phyloP scores from a whole-genome alignment of 2,329 filamentous ascomycete genomes.

The Aspergillus texensis region DNA sequence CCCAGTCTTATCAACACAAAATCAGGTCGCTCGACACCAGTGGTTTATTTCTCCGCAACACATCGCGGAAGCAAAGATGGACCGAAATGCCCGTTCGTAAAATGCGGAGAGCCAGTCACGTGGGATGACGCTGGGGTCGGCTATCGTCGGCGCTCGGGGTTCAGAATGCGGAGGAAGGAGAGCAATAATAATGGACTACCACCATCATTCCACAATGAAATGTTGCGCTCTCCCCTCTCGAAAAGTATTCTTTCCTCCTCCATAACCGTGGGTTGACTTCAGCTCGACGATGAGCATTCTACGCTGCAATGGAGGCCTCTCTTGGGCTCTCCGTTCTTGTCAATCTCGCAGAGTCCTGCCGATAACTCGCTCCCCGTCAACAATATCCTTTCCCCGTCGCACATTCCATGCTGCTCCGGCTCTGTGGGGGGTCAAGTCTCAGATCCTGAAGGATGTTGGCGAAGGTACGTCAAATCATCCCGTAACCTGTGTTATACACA shows the following conservation, averaged over 20 bases:
- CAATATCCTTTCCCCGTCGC: conserved; percentile 29
- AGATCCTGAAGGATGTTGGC: conserved; percentile 47
- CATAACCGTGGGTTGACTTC: background rate
- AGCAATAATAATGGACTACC: background rate
- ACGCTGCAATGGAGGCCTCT: conserved; percentile 33
- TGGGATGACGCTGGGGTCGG: conserved; percentile 26
- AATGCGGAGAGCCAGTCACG: conserved; percentile 29
- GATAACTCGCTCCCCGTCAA: conserved; percentile 27
- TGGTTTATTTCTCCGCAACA: background rate
- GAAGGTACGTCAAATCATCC: conserved; percentile 35
- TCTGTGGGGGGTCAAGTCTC: conserved; percentile 41
- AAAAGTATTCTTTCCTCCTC: conserved; percentile 1
- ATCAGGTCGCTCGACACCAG: background rate
- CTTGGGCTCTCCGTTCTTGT: conserved; percentile 29
- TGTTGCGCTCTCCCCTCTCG: conserved; percentile 6
- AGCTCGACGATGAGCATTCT: conserved; percentile 32
- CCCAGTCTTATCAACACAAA: background rate
- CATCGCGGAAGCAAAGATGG: conserved; percentile 9
- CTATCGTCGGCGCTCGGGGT: conserved; percentile 26
- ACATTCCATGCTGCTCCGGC: conserved; percentile 39
- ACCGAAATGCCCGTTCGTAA: background rate
- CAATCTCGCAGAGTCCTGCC: conserved; percentile 30
- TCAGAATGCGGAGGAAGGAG: conserved; percentile 17
- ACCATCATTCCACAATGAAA: conserved; percentile 13
- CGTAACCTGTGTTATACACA: background rate